Conservation (phyloP, 129 eudicot genomes). For the Tagetes erecta region DNA sequence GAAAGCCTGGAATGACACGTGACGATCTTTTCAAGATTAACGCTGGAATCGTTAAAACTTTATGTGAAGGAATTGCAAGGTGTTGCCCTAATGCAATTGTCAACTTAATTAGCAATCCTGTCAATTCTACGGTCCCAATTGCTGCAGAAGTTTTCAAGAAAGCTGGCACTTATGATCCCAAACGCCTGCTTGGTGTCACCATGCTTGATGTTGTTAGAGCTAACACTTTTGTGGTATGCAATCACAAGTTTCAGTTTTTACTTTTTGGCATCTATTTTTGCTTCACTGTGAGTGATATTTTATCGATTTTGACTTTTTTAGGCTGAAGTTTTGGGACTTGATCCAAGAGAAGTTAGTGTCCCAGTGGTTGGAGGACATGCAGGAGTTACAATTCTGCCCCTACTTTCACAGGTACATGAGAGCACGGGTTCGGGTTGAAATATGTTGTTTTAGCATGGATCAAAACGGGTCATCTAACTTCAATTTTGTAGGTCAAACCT, state of each 20-base stretch:
- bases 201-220: conserved; percentile 99
- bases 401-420: conserved; percentile 75
- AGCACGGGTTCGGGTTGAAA: background rate
- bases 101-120: conserved; percentile 93
- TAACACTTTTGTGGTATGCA: conserved; percentile 91
- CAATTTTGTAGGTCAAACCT: conserved; percentile 63
- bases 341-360: conserved; percentile 81
- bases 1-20: conserved; percentile 99
- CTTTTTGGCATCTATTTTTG: background rate
- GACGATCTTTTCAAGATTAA: conserved; percentile 96
- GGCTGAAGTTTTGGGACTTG: conserved; percentile 97
- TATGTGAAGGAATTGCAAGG: conserved; percentile 81
- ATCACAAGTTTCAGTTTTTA: conserved; percentile 4
- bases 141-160: conserved; percentile 98
- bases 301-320: conserved; percentile 14
- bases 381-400: conserved; percentile 91
- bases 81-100: conserved; percentile 86
- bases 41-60: conserved; percentile 93
- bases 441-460: background rate
- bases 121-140: conserved; percentile 97
- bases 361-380: conserved; percentile 99
- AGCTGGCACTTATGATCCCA: conserved; percentile 92
- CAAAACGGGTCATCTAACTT: background rate
- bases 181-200: conserved; percentile 82
- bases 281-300: background rate